Evolutionary conservation across 2,329 filamentous ascomycete genomes (phyloP).

Genomic region (Pseudomassariella vexata): DNA sequence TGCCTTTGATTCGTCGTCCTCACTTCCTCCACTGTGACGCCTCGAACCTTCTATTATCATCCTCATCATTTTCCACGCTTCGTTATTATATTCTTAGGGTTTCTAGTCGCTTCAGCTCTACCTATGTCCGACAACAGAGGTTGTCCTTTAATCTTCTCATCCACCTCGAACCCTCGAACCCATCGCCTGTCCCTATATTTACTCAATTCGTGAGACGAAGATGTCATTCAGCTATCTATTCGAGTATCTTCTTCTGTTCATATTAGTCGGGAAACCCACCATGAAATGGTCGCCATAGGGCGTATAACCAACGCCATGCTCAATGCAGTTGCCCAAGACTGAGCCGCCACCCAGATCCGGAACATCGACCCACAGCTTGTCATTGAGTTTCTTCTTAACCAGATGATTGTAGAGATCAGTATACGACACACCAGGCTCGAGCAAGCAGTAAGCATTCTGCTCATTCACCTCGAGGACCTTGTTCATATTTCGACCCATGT

Average conservation of each 20-base stretch:
- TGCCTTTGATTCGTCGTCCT: no score
- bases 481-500: constrained; percentile 48
- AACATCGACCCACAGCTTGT: constrained; percentile 38
- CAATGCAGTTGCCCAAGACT: constrained; percentile 38
- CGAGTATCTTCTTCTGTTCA: neutral
- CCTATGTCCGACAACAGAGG: no score
- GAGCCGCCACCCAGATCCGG: constrained; percentile 36
- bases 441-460: constrained; percentile 42
- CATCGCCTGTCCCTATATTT: no score
- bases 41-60: no score
- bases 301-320: constrained; percentile 40
- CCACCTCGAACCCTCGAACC: no score
- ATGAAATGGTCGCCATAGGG: constrained; percentile 38
- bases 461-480: constrained; percentile 44
- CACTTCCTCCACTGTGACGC: no score
- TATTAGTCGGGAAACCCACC: neutral
- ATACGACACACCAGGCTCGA: constrained; percentile 52
- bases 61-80: no score
- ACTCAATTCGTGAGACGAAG: no score
- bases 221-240: no score
- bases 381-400: constrained; percentile 30
- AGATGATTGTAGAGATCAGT: constrained; percentile 43
- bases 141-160: no score
- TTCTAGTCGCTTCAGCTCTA: no score
- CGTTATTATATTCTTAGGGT: no score